Percentiles rank a stretch among this genome's conserved stretches.
Evolutionary conservation across 371 early-diverging fungal genomes (phyloP).

Genomic region (Mortierella sp.): DNA sequence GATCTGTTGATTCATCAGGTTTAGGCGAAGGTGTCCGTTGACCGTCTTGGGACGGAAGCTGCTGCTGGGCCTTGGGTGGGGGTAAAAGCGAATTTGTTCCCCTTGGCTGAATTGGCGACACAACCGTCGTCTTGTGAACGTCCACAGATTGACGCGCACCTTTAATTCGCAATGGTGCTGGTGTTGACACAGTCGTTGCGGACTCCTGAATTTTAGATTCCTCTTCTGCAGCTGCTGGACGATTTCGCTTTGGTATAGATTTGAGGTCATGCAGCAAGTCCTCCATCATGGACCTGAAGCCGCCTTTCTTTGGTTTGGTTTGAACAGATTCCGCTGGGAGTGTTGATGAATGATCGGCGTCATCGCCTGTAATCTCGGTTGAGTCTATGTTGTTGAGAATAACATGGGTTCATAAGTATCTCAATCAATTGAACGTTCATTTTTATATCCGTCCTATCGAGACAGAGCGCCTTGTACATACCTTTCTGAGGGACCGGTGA

Average conservation of each 20-base stretch:
- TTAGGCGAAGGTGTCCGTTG: neutral
- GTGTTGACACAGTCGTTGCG: neutral
- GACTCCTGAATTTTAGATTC: neutral
- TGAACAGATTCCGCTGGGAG: neutral
- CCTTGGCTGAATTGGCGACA: neutral
- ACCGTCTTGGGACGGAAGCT: neutral
- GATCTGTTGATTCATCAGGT: neutral
- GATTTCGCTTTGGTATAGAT: too few relatives aligned
- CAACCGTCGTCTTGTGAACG: neutral
- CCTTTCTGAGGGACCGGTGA: conserved; percentile 26
- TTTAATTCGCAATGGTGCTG: neutral
- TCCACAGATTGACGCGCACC: neutral
- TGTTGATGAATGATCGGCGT: neutral
- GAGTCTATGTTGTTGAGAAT: too few relatives aligned
- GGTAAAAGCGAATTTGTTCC: too few relatives aligned
- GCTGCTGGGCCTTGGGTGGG: too few relatives aligned
- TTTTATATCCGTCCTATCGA: too few relatives aligned
- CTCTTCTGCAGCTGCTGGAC: conserved; percentile 5
- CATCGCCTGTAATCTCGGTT: too few relatives aligned
- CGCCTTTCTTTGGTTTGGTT: conserved; percentile 27
- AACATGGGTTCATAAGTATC: too few relatives aligned
- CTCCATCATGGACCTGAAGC: conserved; percentile 65
- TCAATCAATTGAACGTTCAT: too few relatives aligned
- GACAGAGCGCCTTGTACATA: too few relatives aligned
- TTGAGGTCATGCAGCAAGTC: conserved; percentile 67